Base-by-base conservation (phyloP, 495 filamentous ascomycete species). In the Amphirosellinia nigrospora region DNA sequence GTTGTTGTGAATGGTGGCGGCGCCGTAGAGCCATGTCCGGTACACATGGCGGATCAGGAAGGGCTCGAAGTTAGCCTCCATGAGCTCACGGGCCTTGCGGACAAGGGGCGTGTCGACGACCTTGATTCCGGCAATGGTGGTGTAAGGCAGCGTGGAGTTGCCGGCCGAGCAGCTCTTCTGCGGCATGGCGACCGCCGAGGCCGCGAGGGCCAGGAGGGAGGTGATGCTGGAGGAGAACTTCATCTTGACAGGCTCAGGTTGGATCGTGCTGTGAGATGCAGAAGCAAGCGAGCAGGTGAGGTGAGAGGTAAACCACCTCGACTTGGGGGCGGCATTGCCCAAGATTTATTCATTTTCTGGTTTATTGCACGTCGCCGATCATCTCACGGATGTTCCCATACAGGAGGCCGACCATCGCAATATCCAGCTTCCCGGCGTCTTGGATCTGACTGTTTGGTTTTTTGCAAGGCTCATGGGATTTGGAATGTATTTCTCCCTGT, bases 21-120 rank as follows among this genome's bases (percentile, higher is more conserved):
- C 62, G 45, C 82, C 82, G 70, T 81, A 82, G 50, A 85, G 79
- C 76, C 76, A 83, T 9, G 80, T 77, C 15, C 86, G 82, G 45
- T 64, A 64, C 45, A 64, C 62, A 32, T 64, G 62, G 45, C 62
- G 62, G 16, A 64, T 64, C 2, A 64, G 62, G 45, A 64, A 64
- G 19, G 62, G 62, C 30, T 64, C 62, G 45, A 64, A 64, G 45
- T 64, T 64, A 45, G 62, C 62, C 23, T 64, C 62, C 62, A 64
- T 64, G 5, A 64, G 13, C 62, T 64, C 62, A 8, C 62, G 62
- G 19, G 62, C 62, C 21, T 52, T 50, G 11, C 62, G 26, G 15
- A 64, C 45, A 11, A 64, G 45, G 30, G 62, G 72, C 28, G 72
- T 77, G 69, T 77, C 74, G 53, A 73, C 23, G 43, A 77, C 72